Percentiles rank a stretch among this genome's conserved stretches.
These are phyloP conservation scores for Lecanicillium sp. DNA, from an alignment of 2,329 filamentous ascomycete genomes.

Conservation along the genomic window DNA sequence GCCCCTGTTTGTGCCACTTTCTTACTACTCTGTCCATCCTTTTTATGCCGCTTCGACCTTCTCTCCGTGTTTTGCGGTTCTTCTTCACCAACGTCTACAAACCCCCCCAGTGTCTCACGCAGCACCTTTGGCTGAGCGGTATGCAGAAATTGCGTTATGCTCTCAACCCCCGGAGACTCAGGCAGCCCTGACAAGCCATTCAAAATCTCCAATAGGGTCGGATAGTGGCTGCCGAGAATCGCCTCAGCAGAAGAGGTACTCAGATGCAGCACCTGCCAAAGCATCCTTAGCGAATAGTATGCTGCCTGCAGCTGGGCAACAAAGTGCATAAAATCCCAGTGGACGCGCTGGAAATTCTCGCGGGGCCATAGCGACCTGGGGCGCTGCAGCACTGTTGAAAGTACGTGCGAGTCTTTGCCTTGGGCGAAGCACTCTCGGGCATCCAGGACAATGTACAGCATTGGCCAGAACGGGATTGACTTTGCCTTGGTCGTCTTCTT, in stretches of 20 bases:
- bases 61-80: neutral
- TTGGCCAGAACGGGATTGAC: constrained; percentile 16
- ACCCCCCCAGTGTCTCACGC: constrained; percentile 2
- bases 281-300: constrained; percentile 30
- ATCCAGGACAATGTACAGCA: constrained; percentile 20
- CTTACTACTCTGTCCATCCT: neutral
- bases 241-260: constrained; percentile 1
- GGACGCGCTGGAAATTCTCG: constrained; percentile 8
- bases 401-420: constrained; percentile 18
- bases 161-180: constrained; percentile 16
- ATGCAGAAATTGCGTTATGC: constrained; percentile 13
- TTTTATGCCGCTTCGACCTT: neutral
- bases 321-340: constrained; percentile 55
- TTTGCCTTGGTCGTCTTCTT: neutral
- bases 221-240: constrained; percentile 4
- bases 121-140: constrained; percentile 8
- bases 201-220: constrained; percentile 12
- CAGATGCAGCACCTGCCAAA: constrained; percentile 29
- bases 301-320: constrained; percentile 50
- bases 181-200: constrained; percentile 17
- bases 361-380: constrained; percentile 1
- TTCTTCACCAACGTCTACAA: constrained; percentile 11
- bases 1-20: neutral
- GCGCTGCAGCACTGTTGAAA: constrained; percentile 16
- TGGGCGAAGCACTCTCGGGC: constrained; percentile 19